Base-by-base conservation (phyloP, 495 filamentous ascomycete species). In the Podospora comata region DNA sequence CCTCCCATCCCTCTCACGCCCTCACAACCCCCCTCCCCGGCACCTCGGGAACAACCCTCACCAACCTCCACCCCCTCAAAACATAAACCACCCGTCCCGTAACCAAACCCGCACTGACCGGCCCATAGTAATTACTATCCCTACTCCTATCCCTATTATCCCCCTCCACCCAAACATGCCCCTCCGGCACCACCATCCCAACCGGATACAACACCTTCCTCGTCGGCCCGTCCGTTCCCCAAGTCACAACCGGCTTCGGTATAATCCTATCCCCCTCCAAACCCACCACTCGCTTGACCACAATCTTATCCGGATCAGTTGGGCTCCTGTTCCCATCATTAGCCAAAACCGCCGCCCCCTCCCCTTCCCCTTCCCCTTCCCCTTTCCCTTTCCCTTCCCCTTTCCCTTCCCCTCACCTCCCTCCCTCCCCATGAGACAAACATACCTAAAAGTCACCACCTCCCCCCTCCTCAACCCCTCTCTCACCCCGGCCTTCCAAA, bases 121-220 rank as follows among this genome's bases (percentile, higher is more conserved):
- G 90, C 4, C 91, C 91, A 73, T 92, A 93, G 28, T 82, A 83
- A 78, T 93, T 92, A 73, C 90, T 92, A 74, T 94, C 91, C 64
- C 86, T 75, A 69, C 85, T 87, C 68, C 84, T 78, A 68, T 88
- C 84, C 56, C 66, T 79, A 76, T 66, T 58, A 75, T 92, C 91
- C 0, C 91, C 91, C 73, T 93, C 90, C 19, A 94, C 81, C 91
- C 91, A 94, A 48, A 93, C 81, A 80, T 93, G 90, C 5, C 90
- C 90, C 54, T 80, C 80, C 0, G 91, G 90, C 16, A 94, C 84
- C 34, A 83, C 80, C 68, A 48, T 48, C 39, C 87, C 85, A 7
- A 78, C 81, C 32, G 87, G 82, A 74, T 87, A 91, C 18, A 89
- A 89, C 54, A 82, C 79, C 64, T 85, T 81, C 3, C 89, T 90